phyloP scores from a whole-genome alignment of 768 basidiomycete genomes.

The Arthromyces matolae region DNA sequence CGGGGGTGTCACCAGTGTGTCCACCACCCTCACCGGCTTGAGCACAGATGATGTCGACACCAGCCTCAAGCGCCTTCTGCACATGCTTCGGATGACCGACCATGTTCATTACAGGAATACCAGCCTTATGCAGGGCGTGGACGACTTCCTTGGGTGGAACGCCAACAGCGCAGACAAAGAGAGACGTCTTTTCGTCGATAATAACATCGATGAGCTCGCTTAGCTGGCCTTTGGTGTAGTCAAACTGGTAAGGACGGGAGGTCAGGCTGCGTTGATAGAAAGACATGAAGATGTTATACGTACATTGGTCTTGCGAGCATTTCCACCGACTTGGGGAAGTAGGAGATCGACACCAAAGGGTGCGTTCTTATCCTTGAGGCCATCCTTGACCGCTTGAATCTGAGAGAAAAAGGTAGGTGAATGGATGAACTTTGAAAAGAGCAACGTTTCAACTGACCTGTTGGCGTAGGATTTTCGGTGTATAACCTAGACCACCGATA shows the following conservation, averaged over 20 bases:
- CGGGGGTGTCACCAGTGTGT: constrained; percentile 81
- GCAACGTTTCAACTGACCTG: constrained; percentile 50
- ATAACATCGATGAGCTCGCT: constrained; percentile 84
- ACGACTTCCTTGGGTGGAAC: constrained; percentile 81
- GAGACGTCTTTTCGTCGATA: constrained; percentile 81
- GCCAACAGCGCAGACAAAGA: constrained; percentile 92
- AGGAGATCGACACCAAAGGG: constrained; percentile 93
- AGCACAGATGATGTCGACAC: constrained; percentile 91
- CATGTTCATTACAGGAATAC: constrained; percentile 92
- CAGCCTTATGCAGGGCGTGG: constrained; percentile 77
- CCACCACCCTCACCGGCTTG: constrained; percentile 93
- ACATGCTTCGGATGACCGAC: constrained; percentile 95
- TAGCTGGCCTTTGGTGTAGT: constrained; percentile 88
- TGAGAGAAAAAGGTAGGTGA: constrained; percentile 22
- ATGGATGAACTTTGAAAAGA: background rate
- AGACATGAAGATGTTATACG: background rate
- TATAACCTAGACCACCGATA: constrained; percentile 87
- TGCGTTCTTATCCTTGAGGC: constrained; percentile 66
- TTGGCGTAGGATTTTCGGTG: constrained; percentile 72
- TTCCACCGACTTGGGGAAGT: constrained; percentile 82
- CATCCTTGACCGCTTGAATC: constrained; percentile 72
- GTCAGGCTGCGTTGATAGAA: background rate
- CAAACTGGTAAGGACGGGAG: constrained; percentile 49
- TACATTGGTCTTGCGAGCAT: constrained; percentile 89
- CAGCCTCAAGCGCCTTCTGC: constrained; percentile 71